Evolutionary conservation across 1,284 basidiomycete species (phyloP), one percentile per base, ranked within the genome.

Genomic region (Ganoderma multipileum): DNA sequence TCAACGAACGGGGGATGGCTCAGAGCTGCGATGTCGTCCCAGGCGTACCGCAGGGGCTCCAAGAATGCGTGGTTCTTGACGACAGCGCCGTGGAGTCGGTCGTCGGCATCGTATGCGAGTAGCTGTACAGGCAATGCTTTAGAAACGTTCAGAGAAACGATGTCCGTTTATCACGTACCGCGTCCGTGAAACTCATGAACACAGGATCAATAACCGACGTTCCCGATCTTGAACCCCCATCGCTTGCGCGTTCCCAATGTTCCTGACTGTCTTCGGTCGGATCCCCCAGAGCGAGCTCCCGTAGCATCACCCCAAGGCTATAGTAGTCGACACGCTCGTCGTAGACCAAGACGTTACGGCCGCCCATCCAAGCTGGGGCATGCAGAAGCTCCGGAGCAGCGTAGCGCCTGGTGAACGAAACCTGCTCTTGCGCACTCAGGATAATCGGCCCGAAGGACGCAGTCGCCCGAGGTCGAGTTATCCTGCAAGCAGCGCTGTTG

Each of bases 311-410:
- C 23, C 71, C 73, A 7, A 74, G 66, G 38, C 73, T 74, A 64
- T 68, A 74, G 60, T 64, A 72, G 61, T 74, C 73, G 9, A 74
- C 73, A 8, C 73, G 71, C 60, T 71, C 70, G 64, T 74, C 73
- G 60, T 72, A 74, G 18, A 71, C 67, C 23, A 74, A 64, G 33
- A 70, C 65, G 55, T 65, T 62, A 28, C 64, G 68, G 39, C 54
- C 70, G 30, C 61, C 14, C 63, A 62, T 42, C 50, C 67, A 64
- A 16, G 58, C 18, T 8, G 65, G 68, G 38, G 70, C 61, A 30
- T 73, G 63, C 2, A 72, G 65, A 3, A 74, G 66, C 66, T 74
- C 73, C n/a, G 73, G 73, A 3, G 73, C 73, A 26, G 73, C 71
- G 57, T 74, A 74, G 23, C 72, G 68, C 33, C 65, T 66, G 20